A percentile compares a stretch with the other conserved stretches of the same genome.
Evolutionary conservation across 1,139 yeast species (phyloP).

Genomic region (Lodderomyces jiufengensis): DNA sequence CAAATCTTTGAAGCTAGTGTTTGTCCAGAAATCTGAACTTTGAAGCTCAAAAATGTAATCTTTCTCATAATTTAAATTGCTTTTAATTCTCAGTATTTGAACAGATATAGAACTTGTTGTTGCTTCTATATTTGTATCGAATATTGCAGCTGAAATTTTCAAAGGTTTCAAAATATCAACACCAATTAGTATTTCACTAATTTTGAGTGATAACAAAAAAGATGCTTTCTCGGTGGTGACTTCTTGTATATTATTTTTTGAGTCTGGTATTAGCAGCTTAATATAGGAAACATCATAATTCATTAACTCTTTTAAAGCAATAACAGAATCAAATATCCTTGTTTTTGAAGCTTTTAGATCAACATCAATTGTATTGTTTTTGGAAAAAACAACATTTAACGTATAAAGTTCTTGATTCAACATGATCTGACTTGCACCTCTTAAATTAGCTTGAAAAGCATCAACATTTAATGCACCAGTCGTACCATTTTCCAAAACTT

Average conservation of each 20-base stretch:
- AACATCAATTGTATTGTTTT: neutral
- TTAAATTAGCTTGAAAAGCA: too few species aligned
- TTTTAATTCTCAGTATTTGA: slow-evolving; percentile 6
- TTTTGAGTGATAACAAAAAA: too few species aligned
- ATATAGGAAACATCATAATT: slow-evolving; percentile 19
- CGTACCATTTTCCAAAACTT: too few species aligned
- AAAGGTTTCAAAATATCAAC: slow-evolving; percentile 19
- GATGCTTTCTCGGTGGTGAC: too few species aligned
- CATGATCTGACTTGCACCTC: neutral
- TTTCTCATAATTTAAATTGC: slow-evolving; percentile 7
- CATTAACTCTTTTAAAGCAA: slow-evolving; percentile 6
- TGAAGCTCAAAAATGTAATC: slow-evolving; percentile 24
- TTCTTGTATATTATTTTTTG: too few species aligned
- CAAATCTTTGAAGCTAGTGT: slow-evolving; percentile 14
- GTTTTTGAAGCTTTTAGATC: neutral
- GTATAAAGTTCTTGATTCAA: neutral
- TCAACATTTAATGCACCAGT: too few species aligned
- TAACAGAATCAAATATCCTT: neutral
- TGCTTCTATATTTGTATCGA: slow-evolving; percentile 2
- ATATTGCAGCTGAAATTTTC: slow-evolving; percentile 7
- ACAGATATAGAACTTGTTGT: slow-evolving; percentile 1
- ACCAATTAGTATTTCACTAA: slow-evolving; percentile 5
- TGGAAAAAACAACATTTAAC: neutral
- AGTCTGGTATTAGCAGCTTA: too few species aligned
- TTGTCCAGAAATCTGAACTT: slow-evolving; percentile 24